phyloP scores from a whole-genome alignment of 140 eudicot genomes.

The Oenanthe javanica region DNA sequence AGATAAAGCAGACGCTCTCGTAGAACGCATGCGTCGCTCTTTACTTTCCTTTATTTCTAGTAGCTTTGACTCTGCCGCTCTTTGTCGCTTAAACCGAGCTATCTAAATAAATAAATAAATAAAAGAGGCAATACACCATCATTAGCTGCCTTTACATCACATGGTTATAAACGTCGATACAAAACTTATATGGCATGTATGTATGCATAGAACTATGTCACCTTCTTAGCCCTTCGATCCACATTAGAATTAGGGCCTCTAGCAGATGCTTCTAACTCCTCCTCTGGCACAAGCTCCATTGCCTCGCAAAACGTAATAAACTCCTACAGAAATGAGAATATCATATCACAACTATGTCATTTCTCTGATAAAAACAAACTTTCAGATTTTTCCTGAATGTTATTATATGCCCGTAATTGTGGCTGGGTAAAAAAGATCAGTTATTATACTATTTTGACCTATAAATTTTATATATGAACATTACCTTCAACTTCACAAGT shows the following conservation, averaged over 20 bases:
- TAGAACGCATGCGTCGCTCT: slow-evolving; percentile 90
- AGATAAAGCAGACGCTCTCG: slow-evolving; percentile 83
- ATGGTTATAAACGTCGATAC: background rate
- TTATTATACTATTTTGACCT: background rate
- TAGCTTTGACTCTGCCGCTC: slow-evolving; percentile 84
- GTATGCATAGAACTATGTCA: slow-evolving; percentile 4
- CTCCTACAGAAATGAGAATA: slow-evolving; percentile 36
- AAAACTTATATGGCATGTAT: background rate
- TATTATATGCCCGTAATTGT: background rate
- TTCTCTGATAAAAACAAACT: background rate
- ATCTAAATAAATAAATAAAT: slow-evolving; percentile 38
- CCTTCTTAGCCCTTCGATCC: slow-evolving; percentile 89
- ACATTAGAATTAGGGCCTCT: slow-evolving; percentile 39
- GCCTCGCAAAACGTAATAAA: slow-evolving; percentile 83
- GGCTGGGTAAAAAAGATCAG: background rate
- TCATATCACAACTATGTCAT: background rate
- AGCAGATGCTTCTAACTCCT: slow-evolving; percentile 54
- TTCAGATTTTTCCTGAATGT: too few relatives aligned
- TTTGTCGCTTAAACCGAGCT: slow-evolving; percentile 86
- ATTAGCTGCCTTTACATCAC: background rate
- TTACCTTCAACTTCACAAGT: slow-evolving; percentile 72
- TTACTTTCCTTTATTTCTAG: slow-evolving; percentile 79
- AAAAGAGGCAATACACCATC: slow-evolving; percentile 2
- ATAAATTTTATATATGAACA: background rate
- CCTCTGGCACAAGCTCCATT: slow-evolving; percentile 89